A percentile compares a stretch with the other conserved stretches of the same genome.
These are phyloP conservation scores for Termitomyces sp. DNA, from an alignment of 768 basidiomycete genomes.

Conservation along the genomic window DNA sequence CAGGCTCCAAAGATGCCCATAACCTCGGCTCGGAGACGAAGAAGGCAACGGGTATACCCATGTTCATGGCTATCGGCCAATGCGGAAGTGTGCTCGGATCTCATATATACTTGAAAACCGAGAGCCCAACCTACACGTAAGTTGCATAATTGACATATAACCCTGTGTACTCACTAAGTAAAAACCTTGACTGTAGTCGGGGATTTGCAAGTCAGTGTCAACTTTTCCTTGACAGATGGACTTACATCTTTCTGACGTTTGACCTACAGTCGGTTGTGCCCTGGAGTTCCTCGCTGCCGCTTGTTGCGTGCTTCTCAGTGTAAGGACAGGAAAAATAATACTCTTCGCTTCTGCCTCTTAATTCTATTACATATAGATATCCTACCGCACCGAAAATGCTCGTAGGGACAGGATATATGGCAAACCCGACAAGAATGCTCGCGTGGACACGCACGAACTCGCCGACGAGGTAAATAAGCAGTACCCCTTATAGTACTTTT, in stretches of 20 bases:
- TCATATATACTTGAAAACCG: constrained; percentile 60
- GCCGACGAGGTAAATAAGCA: constrained; percentile 52
- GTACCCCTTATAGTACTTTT: background rate
- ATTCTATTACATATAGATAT: constrained; percentile 33
- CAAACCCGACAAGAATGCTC: constrained; percentile 35
- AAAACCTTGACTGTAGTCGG: constrained; percentile 34
- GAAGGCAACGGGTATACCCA: constrained; percentile 68
- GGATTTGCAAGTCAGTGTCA: constrained; percentile 48
- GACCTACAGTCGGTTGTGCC: constrained; percentile 38
- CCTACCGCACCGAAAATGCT: constrained; percentile 59
- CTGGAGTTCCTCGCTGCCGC: constrained; percentile 52
- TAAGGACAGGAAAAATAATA: constrained; percentile 17
- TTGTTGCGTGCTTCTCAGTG: constrained; percentile 46
- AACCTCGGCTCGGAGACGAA: constrained; percentile 78
- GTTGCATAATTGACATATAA: constrained; percentile 11
- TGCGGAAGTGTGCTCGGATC: constrained; percentile 75
- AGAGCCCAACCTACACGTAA: constrained; percentile 64
- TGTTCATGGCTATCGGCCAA: constrained; percentile 80
- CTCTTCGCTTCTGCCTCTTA: background rate
- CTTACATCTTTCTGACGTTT: background rate
- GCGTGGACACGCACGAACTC: constrained; percentile 56
- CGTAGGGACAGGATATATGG: constrained; percentile 51
- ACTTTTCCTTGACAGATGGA: background rate
- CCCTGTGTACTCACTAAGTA: background rate
- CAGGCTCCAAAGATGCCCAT: constrained; percentile 42